Percentiles rank a stretch among this genome's conserved stretches.
phyloP scores from a whole-genome alignment of 2,329 filamentous ascomycete species.

The Cladosporium sp. region DNA sequence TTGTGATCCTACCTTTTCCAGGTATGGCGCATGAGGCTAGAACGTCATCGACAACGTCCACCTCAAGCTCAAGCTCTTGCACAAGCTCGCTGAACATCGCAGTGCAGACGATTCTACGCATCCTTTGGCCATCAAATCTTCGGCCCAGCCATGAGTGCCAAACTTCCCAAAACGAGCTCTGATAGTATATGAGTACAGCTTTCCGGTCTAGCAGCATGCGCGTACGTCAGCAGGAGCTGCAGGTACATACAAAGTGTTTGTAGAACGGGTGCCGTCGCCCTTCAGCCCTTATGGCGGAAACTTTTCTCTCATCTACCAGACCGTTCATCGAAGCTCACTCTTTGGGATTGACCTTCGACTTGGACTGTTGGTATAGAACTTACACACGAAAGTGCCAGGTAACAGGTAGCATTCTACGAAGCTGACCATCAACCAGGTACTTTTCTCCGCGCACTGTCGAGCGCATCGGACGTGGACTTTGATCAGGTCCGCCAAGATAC shows the following conservation, averaged over 20 bases:
- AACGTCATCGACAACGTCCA: conserved; percentile 2
- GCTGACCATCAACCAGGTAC: not conserved
- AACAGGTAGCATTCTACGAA: not conserved
- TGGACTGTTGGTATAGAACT: not conserved
- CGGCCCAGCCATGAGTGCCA: not conserved
- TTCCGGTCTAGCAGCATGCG: not conserved
- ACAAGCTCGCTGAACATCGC: not conserved
- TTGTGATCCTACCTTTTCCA: not conserved
- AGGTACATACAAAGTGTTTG: not conserved
- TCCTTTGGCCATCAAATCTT: not conserved
- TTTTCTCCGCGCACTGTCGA: not conserved
- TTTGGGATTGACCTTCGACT: not conserved
- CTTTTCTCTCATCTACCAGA: not conserved
- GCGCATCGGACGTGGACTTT: not conserved
- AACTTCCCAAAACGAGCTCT: not conserved
- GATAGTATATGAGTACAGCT: not conserved
- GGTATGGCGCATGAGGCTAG: not conserved
- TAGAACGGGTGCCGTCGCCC: not conserved
- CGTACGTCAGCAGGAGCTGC: not conserved
- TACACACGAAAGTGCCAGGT: not conserved
- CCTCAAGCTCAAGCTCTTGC: not conserved
- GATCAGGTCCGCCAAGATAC: not conserved
- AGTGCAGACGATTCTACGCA: not conserved
- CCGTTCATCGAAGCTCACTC: not conserved
- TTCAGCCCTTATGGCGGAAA: not conserved